phyloP scores from a whole-genome alignment of 2,329 filamentous ascomycete genomes.

The Hypomyces rosellus region DNA sequence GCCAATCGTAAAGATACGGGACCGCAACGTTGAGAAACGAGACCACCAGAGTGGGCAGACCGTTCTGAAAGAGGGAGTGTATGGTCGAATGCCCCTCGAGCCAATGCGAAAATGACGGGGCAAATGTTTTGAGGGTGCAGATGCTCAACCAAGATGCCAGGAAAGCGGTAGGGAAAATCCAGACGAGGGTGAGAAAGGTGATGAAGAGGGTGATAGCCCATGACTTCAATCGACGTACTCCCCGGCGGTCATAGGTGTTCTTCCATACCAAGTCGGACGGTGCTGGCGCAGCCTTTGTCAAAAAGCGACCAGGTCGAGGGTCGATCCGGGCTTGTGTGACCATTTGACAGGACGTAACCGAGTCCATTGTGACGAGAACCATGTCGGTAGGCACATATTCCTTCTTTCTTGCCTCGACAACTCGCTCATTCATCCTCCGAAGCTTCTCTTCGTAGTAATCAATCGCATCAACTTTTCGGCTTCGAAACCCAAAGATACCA shows the following conservation, averaged over 20 bases:
- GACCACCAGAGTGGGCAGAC: constrained; percentile 76
- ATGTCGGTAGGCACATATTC: constrained; percentile 72
- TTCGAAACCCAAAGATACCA: constrained; percentile 66
- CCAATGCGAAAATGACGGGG: constrained; percentile 61
- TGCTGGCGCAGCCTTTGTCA: constrained; percentile 80
- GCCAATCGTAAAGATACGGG: constrained; percentile 89
- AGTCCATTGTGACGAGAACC: constrained; percentile 97
- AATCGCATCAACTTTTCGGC: constrained; percentile 76
- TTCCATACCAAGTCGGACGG: constrained; percentile 92
- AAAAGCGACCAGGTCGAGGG: constrained; percentile 75
- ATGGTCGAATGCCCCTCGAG: constrained; percentile 64
- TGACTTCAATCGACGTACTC: constrained; percentile 65
- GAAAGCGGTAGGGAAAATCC: constrained; percentile 74
- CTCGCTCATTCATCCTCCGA: constrained; percentile 68
- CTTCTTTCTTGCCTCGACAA: constrained; percentile 63
- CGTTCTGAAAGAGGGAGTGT: constrained; percentile 75
- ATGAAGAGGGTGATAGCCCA: constrained; percentile 85
- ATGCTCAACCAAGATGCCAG: constrained; percentile 75
- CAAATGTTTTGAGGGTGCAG: constrained; percentile 68
- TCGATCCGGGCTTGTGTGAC: constrained; percentile 91
- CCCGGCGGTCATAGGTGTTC: constrained; percentile 79
- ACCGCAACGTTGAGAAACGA: constrained; percentile 85
- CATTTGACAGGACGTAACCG: constrained; percentile 89
- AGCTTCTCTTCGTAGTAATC: constrained; percentile 90
- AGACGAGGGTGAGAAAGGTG: constrained; percentile 75